A percentile compares a stretch with the other conserved stretches of the same genome.
phyloP scores from a whole-genome alignment of 1,284 basidiomycete genomes.

The Boletus sp. region DNA sequence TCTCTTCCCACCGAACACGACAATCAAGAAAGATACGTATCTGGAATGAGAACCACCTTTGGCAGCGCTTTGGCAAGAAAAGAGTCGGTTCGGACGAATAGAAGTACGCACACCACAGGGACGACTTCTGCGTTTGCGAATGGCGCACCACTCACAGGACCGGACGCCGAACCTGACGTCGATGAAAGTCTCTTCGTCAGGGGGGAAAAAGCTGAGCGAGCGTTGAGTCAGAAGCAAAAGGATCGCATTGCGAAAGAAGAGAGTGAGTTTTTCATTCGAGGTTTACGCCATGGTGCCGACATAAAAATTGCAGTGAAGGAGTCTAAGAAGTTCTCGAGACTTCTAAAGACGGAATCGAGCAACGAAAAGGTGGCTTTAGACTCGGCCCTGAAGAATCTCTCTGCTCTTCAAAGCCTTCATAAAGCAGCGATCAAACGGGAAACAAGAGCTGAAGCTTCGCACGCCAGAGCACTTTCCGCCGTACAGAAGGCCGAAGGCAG shows the following conservation, averaged over 20 bases:
- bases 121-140: constrained; percentile 26
- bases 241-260: constrained; percentile 26
- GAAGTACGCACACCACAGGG: constrained; percentile 17
- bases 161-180: constrained; percentile 23
- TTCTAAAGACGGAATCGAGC: constrained; percentile 27
- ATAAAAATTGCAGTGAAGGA: constrained; percentile 20
- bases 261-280: constrained; percentile 16
- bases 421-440: constrained; percentile 31
- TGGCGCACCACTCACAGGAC: constrained; percentile 23
- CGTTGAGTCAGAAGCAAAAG: constrained; percentile 28
- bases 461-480: constrained; percentile 27
- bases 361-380: constrained; percentile 29
- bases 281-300: neutral
- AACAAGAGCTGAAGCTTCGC: constrained; percentile 21
- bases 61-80: constrained; percentile 13
- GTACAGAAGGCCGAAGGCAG: constrained; percentile 28
- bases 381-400: constrained; percentile 26
- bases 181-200: constrained; percentile 20
- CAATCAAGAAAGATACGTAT: constrained; percentile 4
- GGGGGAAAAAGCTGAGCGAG: constrained; percentile 24
- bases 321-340: constrained; percentile 23
- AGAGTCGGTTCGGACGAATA: constrained; percentile 22
- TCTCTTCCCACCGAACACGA: constrained; percentile 24
- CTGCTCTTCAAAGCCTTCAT: constrained; percentile 30
- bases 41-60: neutral